Percentiles rank a stretch among this genome's conserved stretches.
These are phyloP conservation scores for Pythium volutum DNA, from an alignment of 352 stramenopile genomes.

Conservation along the genomic window DNA sequence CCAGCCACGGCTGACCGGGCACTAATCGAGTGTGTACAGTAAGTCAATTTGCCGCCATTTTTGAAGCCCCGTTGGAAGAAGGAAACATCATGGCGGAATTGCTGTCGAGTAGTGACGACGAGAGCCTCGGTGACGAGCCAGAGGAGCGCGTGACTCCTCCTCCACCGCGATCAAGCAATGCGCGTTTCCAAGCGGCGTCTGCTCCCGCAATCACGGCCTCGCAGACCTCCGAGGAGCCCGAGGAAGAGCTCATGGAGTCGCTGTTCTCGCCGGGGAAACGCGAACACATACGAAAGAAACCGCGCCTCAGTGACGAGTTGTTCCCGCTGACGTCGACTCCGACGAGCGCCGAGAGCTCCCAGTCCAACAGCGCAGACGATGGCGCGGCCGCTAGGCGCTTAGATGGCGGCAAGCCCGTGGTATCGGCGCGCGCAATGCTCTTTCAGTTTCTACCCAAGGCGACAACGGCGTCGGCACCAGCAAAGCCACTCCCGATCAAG, in stretches of 20 bases:
- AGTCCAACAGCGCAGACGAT: neutral
- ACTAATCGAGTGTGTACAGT: constrained; percentile 18
- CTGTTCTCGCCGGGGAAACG: constrained; percentile 23
- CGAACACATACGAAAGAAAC: neutral
- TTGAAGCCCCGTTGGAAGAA: constrained; percentile 8
- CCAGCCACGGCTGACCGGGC: neutral
- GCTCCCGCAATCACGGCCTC: neutral
- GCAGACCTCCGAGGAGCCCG: constrained; percentile 9
- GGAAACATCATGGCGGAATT: constrained; percentile 57
- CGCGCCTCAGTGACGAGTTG: constrained; percentile 10
- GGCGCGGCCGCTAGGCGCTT: neutral
- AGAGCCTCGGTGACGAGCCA: constrained; percentile 28
- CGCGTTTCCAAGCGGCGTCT: neutral
- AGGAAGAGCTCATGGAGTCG: constrained; percentile 27
- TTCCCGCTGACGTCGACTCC: constrained; percentile 21
- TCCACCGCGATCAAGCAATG: neutral
- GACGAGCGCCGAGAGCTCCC: constrained; percentile 1
- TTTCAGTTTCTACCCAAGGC: constrained; percentile 42
- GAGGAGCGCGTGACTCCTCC: neutral
- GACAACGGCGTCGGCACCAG: neutral
- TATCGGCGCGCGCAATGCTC: constrained; percentile 60
- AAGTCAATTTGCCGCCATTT: constrained; percentile 15
- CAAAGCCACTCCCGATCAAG: constrained; percentile 8
- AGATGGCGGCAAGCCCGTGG: constrained; percentile 40
- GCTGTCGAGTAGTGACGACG: constrained; percentile 63